A percentile compares a stretch with the other conserved stretches of the same genome.
These are phyloP conservation scores for Niebla homalea DNA, from an alignment of 495 filamentous ascomycete species.

Conservation along the genomic window DNA sequence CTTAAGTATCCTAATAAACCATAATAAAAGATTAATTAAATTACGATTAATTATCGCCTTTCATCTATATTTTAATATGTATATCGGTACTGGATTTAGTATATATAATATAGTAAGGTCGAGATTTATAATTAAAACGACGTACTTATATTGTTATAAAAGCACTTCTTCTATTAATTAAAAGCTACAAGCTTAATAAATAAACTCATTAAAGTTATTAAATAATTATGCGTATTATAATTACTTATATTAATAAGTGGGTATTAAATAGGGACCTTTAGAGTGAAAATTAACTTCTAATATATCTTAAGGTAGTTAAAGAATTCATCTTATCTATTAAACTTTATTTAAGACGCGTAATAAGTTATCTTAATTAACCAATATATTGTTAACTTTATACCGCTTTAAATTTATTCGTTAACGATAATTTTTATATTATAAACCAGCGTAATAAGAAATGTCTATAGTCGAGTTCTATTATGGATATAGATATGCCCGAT, in stretches of 20 bases:
- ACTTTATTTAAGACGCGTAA: neutral
- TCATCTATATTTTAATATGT: slow-evolving; percentile 25
- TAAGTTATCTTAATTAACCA: neutral
- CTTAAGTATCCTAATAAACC: slow-evolving; percentile 17
- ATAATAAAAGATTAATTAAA: slow-evolving; percentile 13
- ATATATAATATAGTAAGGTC: no score
- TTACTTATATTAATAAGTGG: neutral
- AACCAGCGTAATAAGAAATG: slow-evolving; percentile 21
- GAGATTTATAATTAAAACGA: no score
- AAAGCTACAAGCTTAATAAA: slow-evolving; percentile 26
- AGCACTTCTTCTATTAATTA: slow-evolving; percentile 34
- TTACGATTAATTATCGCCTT: slow-evolving; percentile 16
- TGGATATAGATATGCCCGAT: neutral
- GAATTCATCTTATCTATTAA: no score
- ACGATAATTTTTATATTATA: slow-evolving; percentile 25
- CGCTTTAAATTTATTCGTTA: slow-evolving; percentile 20
- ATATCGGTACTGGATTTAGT: slow-evolving; percentile 33
- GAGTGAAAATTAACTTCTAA: no score
- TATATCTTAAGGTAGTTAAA: no score
- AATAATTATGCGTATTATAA: neutral
- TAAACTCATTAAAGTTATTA: slow-evolving; percentile 14
- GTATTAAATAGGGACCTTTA: no score
- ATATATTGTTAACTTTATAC: slow-evolving; percentile 3
- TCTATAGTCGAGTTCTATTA: neutral
- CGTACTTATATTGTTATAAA: slow-evolving; percentile 22